These are phyloP conservation scores for Penicillium janthinellum DNA, from an alignment of 2,329 filamentous ascomycete genomes.

Conservation along the genomic window DNA sequence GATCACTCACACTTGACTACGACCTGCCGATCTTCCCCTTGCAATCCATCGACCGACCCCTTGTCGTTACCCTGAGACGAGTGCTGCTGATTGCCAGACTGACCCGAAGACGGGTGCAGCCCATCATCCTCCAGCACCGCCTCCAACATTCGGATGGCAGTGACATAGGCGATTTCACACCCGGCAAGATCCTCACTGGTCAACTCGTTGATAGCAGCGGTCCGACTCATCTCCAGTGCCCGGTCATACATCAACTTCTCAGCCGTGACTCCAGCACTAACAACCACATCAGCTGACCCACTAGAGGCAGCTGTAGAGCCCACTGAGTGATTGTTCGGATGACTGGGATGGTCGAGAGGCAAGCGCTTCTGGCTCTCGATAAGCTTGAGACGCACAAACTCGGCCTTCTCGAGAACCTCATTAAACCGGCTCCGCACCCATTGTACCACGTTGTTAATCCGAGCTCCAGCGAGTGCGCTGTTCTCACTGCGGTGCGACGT, in stretches of 20 bases:
- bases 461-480: slow-evolving; percentile 59
- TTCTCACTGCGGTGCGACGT: slow-evolving; percentile 47
- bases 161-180: slow-evolving; percentile 90
- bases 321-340: slow-evolving; percentile 74
- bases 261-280: slow-evolving; percentile 87
- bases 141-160: slow-evolving; percentile 91
- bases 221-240: slow-evolving; percentile 92
- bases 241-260: slow-evolving; percentile 99
- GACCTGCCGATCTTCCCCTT: slow-evolving; percentile 51
- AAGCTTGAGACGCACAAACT: slow-evolving; percentile 86
- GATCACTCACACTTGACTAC: slow-evolving; percentile 52
- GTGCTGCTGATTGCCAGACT: slow-evolving; percentile 24
- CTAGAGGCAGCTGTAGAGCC: slow-evolving; percentile 60
- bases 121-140: slow-evolving; percentile 87
- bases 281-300: slow-evolving; percentile 73
- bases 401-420: slow-evolving; percentile 93
- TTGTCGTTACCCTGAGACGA: slow-evolving; percentile 38
- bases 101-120: slow-evolving; percentile 31
- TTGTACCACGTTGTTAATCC: slow-evolving; percentile 91
- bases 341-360: slow-evolving; percentile 80
- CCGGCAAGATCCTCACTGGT: slow-evolving; percentile 84
- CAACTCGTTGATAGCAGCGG: slow-evolving; percentile 93
- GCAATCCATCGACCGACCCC: slow-evolving; percentile 45
- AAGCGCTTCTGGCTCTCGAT: slow-evolving; percentile 82
- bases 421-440: slow-evolving; percentile 96